Conservation (phyloP, 306 rosid genomes). For the Chamaecrista fasciculata region DNA sequence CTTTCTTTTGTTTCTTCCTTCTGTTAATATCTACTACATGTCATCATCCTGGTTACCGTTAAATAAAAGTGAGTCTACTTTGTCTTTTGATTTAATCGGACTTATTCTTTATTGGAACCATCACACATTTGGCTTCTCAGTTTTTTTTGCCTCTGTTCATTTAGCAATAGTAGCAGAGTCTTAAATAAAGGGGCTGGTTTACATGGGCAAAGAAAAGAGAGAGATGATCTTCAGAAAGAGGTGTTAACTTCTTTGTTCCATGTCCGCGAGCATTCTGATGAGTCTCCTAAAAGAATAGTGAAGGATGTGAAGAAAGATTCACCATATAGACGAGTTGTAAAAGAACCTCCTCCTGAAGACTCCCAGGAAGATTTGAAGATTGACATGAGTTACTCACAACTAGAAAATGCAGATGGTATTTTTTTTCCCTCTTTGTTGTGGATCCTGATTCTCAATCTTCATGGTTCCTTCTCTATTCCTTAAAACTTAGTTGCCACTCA, state of each 20-base stretch:
- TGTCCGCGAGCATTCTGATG: slow-evolving; percentile 39
- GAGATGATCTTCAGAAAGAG: slow-evolving; percentile 56
- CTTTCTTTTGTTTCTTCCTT: slow-evolving; percentile 16
- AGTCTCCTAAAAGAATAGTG: slow-evolving; percentile 38
- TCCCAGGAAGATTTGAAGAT: slow-evolving; percentile 31
- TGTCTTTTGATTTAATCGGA: slow-evolving; percentile 6
- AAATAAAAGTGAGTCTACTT: slow-evolving; percentile 3
- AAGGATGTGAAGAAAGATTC: slow-evolving; percentile 36
- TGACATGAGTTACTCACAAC: slow-evolving; percentile 34
- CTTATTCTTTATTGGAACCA: background rate
- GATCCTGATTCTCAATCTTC: slow-evolving; percentile 21
- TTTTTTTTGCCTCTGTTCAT: slow-evolving; percentile 33
- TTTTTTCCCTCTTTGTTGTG: slow-evolving; percentile 5
- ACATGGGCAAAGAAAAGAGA: slow-evolving; percentile 32
- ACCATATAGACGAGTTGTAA: slow-evolving; percentile 42
- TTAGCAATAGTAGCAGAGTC: slow-evolving; percentile 31
- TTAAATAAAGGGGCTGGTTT: slow-evolving; percentile 35
- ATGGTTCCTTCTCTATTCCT: background rate
- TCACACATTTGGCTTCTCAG: slow-evolving; percentile 27
- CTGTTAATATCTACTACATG: slow-evolving; percentile 13
- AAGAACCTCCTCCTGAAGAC: slow-evolving; percentile 52
- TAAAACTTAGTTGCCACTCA: background rate
- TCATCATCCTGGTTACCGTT: background rate
- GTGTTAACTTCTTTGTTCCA: slow-evolving; percentile 55
- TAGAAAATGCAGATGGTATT: slow-evolving; percentile 48